Evolutionary conservation across 2,329 filamentous ascomycete species (phyloP), one percentile per base, ranked within the genome.

Genomic region (Microdochium paspali): DNA sequence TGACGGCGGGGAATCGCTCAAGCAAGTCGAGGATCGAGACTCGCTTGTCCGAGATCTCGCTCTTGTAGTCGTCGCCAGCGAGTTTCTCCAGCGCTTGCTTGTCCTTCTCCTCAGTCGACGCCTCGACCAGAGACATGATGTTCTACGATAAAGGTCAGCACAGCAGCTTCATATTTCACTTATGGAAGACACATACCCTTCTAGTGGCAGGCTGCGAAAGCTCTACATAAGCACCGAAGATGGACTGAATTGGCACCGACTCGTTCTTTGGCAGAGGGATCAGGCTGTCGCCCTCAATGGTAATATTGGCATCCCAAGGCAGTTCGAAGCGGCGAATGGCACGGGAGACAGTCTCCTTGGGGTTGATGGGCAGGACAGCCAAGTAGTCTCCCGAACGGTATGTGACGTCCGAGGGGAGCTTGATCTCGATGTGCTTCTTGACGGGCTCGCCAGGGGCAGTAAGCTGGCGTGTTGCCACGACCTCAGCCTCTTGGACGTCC

Each of bases 301-400:
- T 74, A 12, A 82, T 60, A 47, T 72, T 67, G 3, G 74, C 74
- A 55, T 84, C 80, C 73, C 73, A 80, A 0, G 78, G 71, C 3
- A 84, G 62, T 2, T 70, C 67, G 50, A 82, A 83, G 43, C 71
- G 67, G 26, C 67, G 68, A 58, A 83, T 73, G 0, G 73, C 76
- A 21, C 77, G 68, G 21, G 70, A 70, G 5, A 84, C 72, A 6
- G 70, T 72, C 32, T 69, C 64, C 30, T 68, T 65, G 2, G 74
- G 76, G 54, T 84, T 84, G 18, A 80, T 62, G 2, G 80, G 80
- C 1, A 81, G 64, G 3, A 81, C 66, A 1, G 76, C 75, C 6
- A 84, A 68, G 54, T 84, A 83, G 55, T 84, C 80, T n/a, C 79
- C 80, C 13, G 74, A 71, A 28, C 71, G 69, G 56, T 83, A 84